Conservation (phyloP, 2,329 filamentous ascomycete species). For the Ceratocystis cacaofunesta region DNA sequence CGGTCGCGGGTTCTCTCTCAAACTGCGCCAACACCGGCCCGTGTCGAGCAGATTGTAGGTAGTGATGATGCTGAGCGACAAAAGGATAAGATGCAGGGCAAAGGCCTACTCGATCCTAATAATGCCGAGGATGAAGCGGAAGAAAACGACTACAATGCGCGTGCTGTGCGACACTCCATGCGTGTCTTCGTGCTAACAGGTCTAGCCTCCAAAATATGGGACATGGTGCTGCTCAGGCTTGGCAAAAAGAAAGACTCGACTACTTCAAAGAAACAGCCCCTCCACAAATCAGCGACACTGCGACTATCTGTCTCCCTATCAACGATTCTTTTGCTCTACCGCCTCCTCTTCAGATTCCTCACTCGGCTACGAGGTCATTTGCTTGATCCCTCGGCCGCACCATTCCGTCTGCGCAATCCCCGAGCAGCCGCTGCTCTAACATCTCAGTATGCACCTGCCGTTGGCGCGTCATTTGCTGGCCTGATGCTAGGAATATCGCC, state of each 20-base stretch:
- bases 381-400: constrained; percentile 61
- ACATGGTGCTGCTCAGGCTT: constrained; percentile 35
- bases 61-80: constrained; percentile 5
- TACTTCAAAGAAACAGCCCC: constrained; percentile 33
- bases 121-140: constrained; percentile 23
- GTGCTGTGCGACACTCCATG: constrained; percentile 45
- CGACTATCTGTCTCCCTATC: constrained; percentile 72
- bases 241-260: constrained; percentile 29
- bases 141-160: constrained; percentile 52
- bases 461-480: constrained; percentile 81
- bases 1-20: constrained; percentile 45
- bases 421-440: constrained; percentile 60
- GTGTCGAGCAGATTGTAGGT: constrained; percentile 31
- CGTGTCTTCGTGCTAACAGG: constrained; percentile 33
- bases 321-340: constrained; percentile 73
- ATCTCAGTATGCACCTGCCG: constrained; percentile 67
- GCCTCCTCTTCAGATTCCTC: constrained; percentile 82
- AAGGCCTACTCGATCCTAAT: constrained; percentile 21
- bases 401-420: constrained; percentile 74
- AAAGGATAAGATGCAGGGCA: constrained; percentile 1
- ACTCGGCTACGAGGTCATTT: constrained; percentile 62
- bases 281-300: constrained; percentile 53
- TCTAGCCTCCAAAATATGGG: constrained; percentile 48
- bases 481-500: constrained; percentile 66
- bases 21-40: constrained; percentile 39